These are phyloP conservation scores for Russula vinacea DNA, from an alignment of 768 basidiomycete genomes.

Conservation along the genomic window DNA sequence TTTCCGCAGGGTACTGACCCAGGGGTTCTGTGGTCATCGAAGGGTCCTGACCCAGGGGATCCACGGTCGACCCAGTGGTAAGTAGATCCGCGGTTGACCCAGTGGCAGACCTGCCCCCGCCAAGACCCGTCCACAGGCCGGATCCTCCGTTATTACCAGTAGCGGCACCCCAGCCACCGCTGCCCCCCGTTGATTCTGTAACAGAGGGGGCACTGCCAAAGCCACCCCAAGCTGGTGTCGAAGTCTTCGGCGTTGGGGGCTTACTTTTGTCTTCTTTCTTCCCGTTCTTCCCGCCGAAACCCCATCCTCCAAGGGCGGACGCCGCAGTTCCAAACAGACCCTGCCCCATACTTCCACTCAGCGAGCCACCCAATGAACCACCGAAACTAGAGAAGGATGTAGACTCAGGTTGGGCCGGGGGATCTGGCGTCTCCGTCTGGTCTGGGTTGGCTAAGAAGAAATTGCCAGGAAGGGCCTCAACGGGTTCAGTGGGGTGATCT, in stretches of 20 bases:
- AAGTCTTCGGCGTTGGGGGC: conserved; percentile 1
- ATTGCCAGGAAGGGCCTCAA: conserved; percentile 9
- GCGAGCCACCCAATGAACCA: not conserved
- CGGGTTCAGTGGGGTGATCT: not conserved
- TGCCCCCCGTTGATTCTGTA: conserved; percentile 7
- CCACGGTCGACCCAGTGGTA: no score
- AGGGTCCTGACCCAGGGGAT: not conserved
- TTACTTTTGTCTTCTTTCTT: conserved; percentile 12
- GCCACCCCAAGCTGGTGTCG: conserved; percentile 12
- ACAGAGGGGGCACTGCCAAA: conserved; percentile 8
- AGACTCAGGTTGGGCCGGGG: not conserved
- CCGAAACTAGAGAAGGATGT: conserved; percentile 4
- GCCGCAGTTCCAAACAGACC: conserved; percentile 10
- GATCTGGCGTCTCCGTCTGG: not conserved
- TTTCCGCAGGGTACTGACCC: not conserved
- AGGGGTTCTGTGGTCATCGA: not conserved
- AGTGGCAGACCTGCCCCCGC: not conserved
- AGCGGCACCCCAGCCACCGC: conserved; percentile 21
- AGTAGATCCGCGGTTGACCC: conserved; percentile 19
- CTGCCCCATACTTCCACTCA: not conserved
- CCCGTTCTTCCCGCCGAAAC: no score
- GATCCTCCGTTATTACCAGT: conserved; percentile 24
- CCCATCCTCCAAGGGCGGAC: conserved; percentile 13
- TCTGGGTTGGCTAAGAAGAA: conserved; percentile 8
- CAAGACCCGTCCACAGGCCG: not conserved